phyloP scores from a whole-genome alignment of 306 rosid species.

The Sophora flavescens region DNA sequence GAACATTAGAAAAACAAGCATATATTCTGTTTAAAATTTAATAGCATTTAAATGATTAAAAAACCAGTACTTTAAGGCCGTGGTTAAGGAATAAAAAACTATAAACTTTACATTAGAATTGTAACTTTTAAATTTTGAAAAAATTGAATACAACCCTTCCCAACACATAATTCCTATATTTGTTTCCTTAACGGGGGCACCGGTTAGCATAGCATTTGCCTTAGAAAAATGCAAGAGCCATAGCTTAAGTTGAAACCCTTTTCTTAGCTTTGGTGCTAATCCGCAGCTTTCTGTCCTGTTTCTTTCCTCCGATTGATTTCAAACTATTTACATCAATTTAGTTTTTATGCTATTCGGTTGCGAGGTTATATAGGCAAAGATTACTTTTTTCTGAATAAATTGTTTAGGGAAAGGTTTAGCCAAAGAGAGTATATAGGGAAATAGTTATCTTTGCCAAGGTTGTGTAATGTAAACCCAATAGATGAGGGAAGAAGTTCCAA shows the following conservation, averaged over 20 bases:
- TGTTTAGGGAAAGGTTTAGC: neutral
- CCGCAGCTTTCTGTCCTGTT: neutral
- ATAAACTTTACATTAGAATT: too few species aligned
- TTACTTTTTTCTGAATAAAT: neutral
- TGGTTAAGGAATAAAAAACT: too few species aligned
- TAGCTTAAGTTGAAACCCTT: neutral
- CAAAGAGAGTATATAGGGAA: neutral
- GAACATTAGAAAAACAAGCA: neutral
- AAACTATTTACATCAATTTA: neutral
- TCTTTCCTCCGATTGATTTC: slow-evolving; percentile 2
- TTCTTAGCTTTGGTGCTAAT: neutral
- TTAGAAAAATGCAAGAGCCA: neutral
- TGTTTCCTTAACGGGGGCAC: too few species aligned
- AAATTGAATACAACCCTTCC: too few species aligned
- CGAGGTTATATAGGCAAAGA: neutral
- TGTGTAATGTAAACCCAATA: neutral
- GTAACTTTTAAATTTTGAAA: too few species aligned
- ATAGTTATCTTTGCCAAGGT: neutral
- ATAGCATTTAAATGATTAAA: neutral
- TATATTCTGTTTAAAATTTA: neutral
- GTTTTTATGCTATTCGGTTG: neutral
- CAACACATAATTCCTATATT: too few species aligned
- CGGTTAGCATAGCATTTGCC: too few species aligned
- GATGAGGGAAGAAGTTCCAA: neutral
- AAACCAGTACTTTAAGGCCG: too few species aligned